Percentiles rank a stretch among this genome's conserved stretches.
Evolutionary conservation across 768 basidiomycete genomes (phyloP).

Genomic region (Phanerodontia chrysosporium): DNA sequence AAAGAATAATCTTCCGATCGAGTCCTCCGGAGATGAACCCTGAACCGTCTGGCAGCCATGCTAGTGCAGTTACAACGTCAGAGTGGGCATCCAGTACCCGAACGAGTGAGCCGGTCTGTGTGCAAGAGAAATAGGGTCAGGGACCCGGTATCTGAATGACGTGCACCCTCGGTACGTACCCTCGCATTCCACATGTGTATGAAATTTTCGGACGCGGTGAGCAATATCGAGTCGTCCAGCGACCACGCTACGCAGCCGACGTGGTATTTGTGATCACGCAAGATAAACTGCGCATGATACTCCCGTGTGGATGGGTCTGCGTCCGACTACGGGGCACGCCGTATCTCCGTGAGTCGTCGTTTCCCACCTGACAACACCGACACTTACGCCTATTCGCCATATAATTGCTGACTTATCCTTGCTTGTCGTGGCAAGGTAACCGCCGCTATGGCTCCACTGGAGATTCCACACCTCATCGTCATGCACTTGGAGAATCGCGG

Average conservation of each 20-base stretch:
- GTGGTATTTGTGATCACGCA: constrained; percentile 74
- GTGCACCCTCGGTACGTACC: constrained; percentile 40
- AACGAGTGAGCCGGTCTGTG: constrained; percentile 70
- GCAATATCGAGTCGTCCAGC: constrained; percentile 75
- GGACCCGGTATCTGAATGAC: constrained; percentile 1
- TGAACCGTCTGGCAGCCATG: constrained; percentile 84
- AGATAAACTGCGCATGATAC: constrained; percentile 52
- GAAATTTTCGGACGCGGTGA: constrained; percentile 76
- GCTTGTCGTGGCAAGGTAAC: constrained; percentile 80
- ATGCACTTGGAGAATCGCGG: constrained; percentile 81
- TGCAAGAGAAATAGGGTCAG: constrained; percentile 9
- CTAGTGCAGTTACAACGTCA: constrained; percentile 81
- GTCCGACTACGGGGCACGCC: constrained; percentile 33
- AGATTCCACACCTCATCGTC: constrained; percentile 94
- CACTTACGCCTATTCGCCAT: constrained; percentile 77
- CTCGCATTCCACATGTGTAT: constrained; percentile 90
- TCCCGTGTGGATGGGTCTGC: constrained; percentile 49
- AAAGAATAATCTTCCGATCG: constrained; percentile 78
- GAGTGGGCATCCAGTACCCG: constrained; percentile 64
- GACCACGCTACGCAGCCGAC: constrained; percentile 92
- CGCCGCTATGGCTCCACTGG: constrained; percentile 91
- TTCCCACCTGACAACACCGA: not conserved
- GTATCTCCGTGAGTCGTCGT: not conserved
- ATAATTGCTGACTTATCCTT: constrained; percentile 86
- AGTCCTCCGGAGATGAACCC: constrained; percentile 89